phyloP scores from a whole-genome alignment of 495 filamentous ascomycete genomes.

The Podospora comata region DNA sequence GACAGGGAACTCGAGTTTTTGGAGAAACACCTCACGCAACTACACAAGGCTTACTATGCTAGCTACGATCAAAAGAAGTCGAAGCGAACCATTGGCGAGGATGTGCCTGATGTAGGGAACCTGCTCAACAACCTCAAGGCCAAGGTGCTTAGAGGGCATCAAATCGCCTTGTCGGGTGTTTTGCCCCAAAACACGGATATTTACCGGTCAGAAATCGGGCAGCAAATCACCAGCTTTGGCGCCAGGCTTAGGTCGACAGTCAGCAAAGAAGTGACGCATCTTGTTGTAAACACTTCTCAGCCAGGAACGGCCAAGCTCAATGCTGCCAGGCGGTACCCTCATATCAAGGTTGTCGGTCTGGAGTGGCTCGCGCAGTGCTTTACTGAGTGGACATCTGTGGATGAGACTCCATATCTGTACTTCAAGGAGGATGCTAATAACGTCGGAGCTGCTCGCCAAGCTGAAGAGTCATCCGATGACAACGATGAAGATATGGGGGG shows the following conservation, averaged over 20 bases:
- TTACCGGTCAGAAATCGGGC: constrained; percentile 69
- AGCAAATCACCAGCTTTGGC: constrained; percentile 83
- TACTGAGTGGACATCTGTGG: constrained; percentile 68
- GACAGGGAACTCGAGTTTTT: constrained; percentile 75
- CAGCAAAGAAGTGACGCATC: constrained; percentile 45
- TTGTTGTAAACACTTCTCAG: constrained; percentile 52
- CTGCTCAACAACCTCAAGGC: constrained; percentile 78
- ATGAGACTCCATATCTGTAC: constrained; percentile 72
- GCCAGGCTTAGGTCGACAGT: constrained; percentile 62
- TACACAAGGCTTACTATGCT: constrained; percentile 78
- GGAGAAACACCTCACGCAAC: constrained; percentile 64
- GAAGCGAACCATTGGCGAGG: constrained; percentile 52
- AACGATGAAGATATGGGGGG: neutral
- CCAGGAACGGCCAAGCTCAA: constrained; percentile 88
- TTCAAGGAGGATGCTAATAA: constrained; percentile 34
- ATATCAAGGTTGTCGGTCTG: constrained; percentile 82
- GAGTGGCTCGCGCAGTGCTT: constrained; percentile 86
- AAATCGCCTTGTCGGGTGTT: constrained; percentile 84
- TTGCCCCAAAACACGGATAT: constrained; percentile 77
- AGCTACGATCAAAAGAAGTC: constrained; percentile 56
- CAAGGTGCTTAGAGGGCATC: constrained; percentile 62
- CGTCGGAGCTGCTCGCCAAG: neutral
- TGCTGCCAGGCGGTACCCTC: constrained; percentile 65
- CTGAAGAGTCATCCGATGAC: neutral
- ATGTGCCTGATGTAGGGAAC: constrained; percentile 79